Conservation (phyloP, 2,329 filamentous ascomycete species). For the Colletotrichum sp. region DNA sequence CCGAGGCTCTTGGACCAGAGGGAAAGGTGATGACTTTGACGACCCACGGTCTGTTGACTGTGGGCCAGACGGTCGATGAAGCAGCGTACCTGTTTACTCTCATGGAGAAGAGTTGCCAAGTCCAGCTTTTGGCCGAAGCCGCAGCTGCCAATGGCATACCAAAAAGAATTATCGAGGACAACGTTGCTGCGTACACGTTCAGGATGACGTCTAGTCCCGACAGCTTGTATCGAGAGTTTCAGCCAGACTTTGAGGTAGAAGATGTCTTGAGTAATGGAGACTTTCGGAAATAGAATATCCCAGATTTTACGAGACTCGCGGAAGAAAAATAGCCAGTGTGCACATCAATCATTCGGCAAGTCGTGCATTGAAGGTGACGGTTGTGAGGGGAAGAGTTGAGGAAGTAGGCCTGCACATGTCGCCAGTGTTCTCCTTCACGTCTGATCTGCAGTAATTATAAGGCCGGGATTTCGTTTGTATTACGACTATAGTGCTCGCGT, state of each 20-base stretch:
- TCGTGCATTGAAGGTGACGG: fast-evolving
- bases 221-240: constrained; percentile 22
- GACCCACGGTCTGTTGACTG: constrained; percentile 74
- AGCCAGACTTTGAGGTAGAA: constrained; percentile 22
- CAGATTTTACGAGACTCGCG: background rate
- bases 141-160: constrained; percentile 32
- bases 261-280: constrained; percentile 14
- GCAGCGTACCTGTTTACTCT: constrained; percentile 72
- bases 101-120: constrained; percentile 69
- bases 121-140: constrained; percentile 63
- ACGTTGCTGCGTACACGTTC: background rate
- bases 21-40: constrained; percentile 43
- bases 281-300: constrained; percentile 6
- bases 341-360: background rate
- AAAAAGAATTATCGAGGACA: background rate
- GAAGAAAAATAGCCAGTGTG: fast-evolving
- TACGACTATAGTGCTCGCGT: background rate
- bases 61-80: constrained; percentile 74
- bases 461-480: background rate
- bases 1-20: background rate
- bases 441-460: background rate
- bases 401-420: no score
- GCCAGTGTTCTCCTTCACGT: background rate
- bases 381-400: no score
- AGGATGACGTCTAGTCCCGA: constrained; percentile 21